Conservation (phyloP, 192 early-diverging fungal species). For the Borealophlyctis nickersoniae region DNA sequence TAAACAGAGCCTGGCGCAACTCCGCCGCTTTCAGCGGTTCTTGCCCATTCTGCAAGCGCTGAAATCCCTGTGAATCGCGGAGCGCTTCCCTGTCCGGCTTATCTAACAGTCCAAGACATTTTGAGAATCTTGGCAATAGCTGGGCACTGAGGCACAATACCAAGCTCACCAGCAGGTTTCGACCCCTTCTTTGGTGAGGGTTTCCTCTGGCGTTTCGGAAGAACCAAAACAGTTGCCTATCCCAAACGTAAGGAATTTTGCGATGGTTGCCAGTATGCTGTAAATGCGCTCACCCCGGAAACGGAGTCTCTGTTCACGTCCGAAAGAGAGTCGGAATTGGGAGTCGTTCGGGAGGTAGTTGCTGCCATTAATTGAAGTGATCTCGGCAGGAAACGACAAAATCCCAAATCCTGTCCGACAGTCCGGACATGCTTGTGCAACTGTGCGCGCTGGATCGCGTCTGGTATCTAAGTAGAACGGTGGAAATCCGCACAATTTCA, state of each 20-base stretch:
- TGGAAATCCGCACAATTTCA: neutral
- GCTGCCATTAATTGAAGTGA: no score
- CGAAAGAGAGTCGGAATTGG: no score
- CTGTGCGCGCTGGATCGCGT: neutral
- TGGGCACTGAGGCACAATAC: neutral
- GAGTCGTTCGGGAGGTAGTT: no score
- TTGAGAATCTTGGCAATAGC: neutral
- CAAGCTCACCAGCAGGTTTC: neutral
- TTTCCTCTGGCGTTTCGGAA: neutral
- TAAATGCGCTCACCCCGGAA: no score
- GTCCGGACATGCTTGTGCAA: neutral
- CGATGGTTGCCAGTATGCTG: no score
- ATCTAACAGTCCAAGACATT: neutral
- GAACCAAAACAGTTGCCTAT: slow-evolving; percentile 6
- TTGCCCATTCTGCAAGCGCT: slow-evolving; percentile 52
- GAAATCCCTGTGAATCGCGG: slow-evolving; percentile 51
- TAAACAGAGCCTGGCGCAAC: neutral
- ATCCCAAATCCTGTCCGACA: neutral
- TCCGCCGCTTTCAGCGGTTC: slow-evolving; percentile 53
- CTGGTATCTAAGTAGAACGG: neutral
- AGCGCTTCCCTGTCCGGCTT: neutral
- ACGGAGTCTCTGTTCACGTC: no score
- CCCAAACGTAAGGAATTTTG: neutral
- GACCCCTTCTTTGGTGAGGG: neutral
- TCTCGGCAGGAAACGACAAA: neutral